Base-by-base conservation (phyloP, 2,329 filamentous ascomycete genomes). In the Phyllosticta citribraziliensis region DNA sequence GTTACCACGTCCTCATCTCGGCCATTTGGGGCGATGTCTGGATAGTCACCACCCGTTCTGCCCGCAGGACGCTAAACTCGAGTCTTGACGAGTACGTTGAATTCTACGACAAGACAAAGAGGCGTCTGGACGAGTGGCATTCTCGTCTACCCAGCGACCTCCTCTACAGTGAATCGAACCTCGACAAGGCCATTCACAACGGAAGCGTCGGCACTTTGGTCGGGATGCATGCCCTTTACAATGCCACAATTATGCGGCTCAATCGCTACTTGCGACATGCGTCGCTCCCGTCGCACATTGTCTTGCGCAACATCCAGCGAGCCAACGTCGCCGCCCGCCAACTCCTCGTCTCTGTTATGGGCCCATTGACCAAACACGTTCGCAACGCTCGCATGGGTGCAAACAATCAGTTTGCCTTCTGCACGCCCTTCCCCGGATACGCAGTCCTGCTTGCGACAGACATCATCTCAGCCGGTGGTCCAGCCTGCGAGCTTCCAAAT, bases 11-110 rank as follows among this genome's bases (percentile, higher is more conserved):
- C 58, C 78, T 87, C 60, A 80, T 88, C 55, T 78, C 83, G 17
- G 80, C 84, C 19, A 79, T 88, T 8, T 89, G 85, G 85, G 84
- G 81, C 6, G 83, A 86, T 57, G 82, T 87, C 1, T 80, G 85
- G 67, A 79, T 82, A 14, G 81, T 83, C 55, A 80, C 84, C 17
- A 83, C 83, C 66, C 79, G 83, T 53, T 71, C 79, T 22, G 74
- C 69, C 61, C 70, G 73, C 6, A 57, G 52, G 24, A 17, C 51
- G 12, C 47, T 51, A 54, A 54, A 51, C 25, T 50, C 54, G 20
- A 35, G 51, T 17, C 22, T 57, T 4, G 35, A 54, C 17, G 60
- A 54, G 14, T 80, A 81, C 63, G 79, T 82, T 62, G 68, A 74
- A 5, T 82, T 83, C 64, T 80, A 86, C 61, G 74, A 78, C 8